Evolutionary conservation across 352 stramenopile genomes (phyloP).

Genomic region (Pythium angustatum): DNA sequence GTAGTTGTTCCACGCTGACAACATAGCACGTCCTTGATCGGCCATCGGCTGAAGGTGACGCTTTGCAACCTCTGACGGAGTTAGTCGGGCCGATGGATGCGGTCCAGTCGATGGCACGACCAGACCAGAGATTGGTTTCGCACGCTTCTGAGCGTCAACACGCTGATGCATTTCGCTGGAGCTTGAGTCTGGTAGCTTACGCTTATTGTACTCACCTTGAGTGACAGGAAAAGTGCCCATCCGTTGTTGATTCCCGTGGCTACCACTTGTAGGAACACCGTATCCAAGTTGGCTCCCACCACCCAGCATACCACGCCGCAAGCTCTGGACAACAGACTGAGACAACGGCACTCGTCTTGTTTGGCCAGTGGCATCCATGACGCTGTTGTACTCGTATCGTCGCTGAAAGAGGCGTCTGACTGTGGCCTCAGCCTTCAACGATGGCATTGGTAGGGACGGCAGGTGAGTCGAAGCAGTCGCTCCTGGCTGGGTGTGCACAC

Average conservation of each 20-base stretch:
- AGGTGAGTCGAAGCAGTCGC: background rate
- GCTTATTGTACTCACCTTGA: conserved; percentile 19
- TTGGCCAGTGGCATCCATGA: background rate
- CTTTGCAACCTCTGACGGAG: conserved; percentile 12
- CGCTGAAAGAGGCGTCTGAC: conserved; percentile 29
- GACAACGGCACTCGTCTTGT: conserved; percentile 21
- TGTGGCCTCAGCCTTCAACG: conserved; percentile 34
- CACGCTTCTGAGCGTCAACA: conserved; percentile 22
- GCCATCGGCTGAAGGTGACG: conserved; percentile 57
- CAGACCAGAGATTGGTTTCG: conserved; percentile 1
- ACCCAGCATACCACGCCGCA: conserved; percentile 19
- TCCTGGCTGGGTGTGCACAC: conserved; percentile 4
- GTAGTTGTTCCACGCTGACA: conserved; percentile 80
- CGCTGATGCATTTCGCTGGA: conserved; percentile 9
- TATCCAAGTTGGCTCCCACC: conserved; percentile 22
- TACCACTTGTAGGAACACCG: background rate
- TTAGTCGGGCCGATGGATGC: background rate
- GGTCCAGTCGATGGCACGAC: background rate
- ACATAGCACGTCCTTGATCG: conserved; percentile 65
- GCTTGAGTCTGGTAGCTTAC: conserved; percentile 15
- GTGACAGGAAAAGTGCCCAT: background rate
- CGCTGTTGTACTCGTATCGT: conserved; percentile 26
- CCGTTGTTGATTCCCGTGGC: background rate
- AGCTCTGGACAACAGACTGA: conserved; percentile 15
- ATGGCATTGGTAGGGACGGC: conserved; percentile 15